These are phyloP conservation scores for Pharnaceum exiguum DNA, from an alignment of 148 eudicot genomes.

Conservation along the genomic window DNA sequence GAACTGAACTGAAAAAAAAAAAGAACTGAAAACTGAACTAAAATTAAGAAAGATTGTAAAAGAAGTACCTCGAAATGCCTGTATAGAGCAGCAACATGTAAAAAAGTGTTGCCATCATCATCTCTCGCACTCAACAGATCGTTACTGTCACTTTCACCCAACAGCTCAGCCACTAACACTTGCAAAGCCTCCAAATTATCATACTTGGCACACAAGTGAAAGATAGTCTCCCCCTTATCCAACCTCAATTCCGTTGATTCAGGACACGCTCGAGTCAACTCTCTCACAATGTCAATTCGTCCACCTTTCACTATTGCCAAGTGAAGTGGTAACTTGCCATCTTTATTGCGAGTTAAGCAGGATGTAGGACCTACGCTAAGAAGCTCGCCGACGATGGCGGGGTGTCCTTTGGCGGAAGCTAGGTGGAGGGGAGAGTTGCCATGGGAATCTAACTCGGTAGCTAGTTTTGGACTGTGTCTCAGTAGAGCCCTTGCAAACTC, in stretches of 20 bases:
- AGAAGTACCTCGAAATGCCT: constrained; percentile 26
- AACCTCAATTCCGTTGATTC: constrained; percentile 12
- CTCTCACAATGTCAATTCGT: constrained; percentile 17
- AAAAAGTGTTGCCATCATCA: constrained; percentile 30
- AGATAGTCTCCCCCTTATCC: constrained; percentile 19
- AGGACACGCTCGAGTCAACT: constrained; percentile 26
- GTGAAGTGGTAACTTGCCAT: constrained; percentile 24
- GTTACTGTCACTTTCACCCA: constrained; percentile 1
- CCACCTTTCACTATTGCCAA: constrained; percentile 25
- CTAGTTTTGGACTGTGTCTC: constrained; percentile 20
- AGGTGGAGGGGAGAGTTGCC: constrained; percentile 32
- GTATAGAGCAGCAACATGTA: constrained; percentile 29
- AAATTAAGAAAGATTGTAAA: not conserved
- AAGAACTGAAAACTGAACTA: not conserved
- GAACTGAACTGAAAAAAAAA: not conserved
- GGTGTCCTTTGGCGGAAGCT: constrained; percentile 22
- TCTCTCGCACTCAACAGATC: constrained; percentile 19
- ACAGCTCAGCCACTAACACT: constrained; percentile 10
- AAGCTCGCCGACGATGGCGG: constrained; percentile 17
- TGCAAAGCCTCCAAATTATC: constrained; percentile 25
- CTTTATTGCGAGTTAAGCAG: constrained; percentile 11
- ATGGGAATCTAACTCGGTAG: constrained; percentile 23
- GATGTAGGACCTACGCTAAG: constrained; percentile 4
- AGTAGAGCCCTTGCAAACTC: constrained; percentile 15
- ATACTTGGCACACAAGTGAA: constrained; percentile 32